Base-by-base conservation (phyloP, 176 grass and related monocot genomes). In the Rhynchospora pubera region DNA sequence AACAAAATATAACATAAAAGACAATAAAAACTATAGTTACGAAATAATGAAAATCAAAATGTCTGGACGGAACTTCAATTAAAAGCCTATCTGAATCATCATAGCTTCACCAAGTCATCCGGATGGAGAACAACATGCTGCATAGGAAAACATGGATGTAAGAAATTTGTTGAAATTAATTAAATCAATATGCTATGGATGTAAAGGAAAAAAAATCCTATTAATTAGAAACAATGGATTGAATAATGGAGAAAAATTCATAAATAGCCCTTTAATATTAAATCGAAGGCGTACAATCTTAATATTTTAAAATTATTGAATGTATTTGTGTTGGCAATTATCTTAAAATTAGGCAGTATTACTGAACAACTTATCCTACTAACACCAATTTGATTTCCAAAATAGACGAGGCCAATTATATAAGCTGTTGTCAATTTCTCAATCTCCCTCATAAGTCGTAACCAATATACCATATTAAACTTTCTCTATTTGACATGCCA, bases 81-180 rank as follows among this genome's bases (percentile, higher is more conserved):
- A 2, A 69, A 45, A 69, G 39, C 7, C 0, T 19, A 21, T 46
- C 18, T 18, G 44, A 44, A 74, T 4, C 15, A 28, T 53, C 48
- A 76, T 15, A 76, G 72, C 47, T 76, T 76, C 12, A 28, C 71
- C 11, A 26, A 3, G 53, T 55, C 14, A 53, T 53, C 72, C 53
- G 72, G 48, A 28, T 76, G 13, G 48, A 76, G 23, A 76, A 76
- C 72, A 30, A 76, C 72, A 76, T 76, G 72, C 72, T 76, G 72
- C 23, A 30, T 55, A 18, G 24, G 23, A 53, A 30, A 55, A 75
- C 28, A 1, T 28, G 4, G 7, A 72, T 16, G 24, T 4, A 76
- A 55, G 23, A 76, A 76, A 76, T 55, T 76, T 76, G 6, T 39
- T 39, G 34, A 39, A 3, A 39, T 39, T 39, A 39, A 39, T 39